phyloP scores from a whole-genome alignment of 2,329 filamentous ascomycete genomes.

The Madurella mycetomatis region DNA sequence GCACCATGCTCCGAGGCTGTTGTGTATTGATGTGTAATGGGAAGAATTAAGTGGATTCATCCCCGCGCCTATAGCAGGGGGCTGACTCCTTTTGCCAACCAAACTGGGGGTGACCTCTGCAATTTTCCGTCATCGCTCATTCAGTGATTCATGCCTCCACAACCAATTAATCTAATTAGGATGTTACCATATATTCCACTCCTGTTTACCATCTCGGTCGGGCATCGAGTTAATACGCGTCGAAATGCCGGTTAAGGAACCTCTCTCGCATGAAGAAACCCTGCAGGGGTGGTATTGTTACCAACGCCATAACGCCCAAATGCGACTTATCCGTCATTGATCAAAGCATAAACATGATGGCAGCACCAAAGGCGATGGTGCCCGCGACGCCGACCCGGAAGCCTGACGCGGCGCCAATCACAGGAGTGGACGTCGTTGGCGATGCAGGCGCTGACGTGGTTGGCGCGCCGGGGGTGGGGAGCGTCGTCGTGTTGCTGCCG shows the following conservation, averaged over 20 bases:
- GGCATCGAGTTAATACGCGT: neutral
- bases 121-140: no score
- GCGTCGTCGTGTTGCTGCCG: neutral
- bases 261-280: neutral
- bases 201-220: neutral
- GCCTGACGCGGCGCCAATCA: slow-evolving; percentile 17
- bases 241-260: neutral
- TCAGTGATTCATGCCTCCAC: no score
- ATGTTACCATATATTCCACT: neutral
- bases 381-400: slow-evolving; percentile 12
- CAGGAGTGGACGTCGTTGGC: neutral
- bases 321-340: slow-evolving; percentile 2
- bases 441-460: neutral
- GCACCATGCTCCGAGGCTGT: no score
- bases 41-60: no score
- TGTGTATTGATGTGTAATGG: no score
- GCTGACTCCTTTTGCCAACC: no score
- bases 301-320: slow-evolving; percentile 13
- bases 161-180: no score
- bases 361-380: slow-evolving; percentile 22
- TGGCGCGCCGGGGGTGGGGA: neutral
- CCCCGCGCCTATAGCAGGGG: no score
- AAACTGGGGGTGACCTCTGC: no score
- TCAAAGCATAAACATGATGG: slow-evolving; percentile 24
- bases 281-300: neutral